These are phyloP conservation scores for Chernovozyma aurita DNA, from an alignment of 1,139 yeast genomes.

Conservation along the genomic window DNA sequence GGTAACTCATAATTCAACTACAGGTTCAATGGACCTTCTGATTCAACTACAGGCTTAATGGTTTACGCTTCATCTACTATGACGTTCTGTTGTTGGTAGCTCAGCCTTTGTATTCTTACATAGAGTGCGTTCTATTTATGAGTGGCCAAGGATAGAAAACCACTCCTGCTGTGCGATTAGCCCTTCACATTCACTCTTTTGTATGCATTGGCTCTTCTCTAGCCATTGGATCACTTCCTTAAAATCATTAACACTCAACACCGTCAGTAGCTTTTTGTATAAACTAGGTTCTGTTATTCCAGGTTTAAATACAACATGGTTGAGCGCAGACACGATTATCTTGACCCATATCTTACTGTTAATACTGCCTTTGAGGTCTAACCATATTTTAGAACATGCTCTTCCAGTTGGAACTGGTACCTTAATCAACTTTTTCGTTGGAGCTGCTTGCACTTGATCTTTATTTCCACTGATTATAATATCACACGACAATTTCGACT, in stretches of 20 bases:
- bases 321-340: slow-evolving; percentile 44
- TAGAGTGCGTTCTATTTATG: too few species aligned
- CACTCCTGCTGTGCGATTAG: slow-evolving; percentile 49
- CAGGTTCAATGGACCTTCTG: too few species aligned
- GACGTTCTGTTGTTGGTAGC: too few species aligned
- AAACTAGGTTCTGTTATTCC: slow-evolving; percentile 46
- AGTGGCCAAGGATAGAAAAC: slow-evolving; percentile 40
- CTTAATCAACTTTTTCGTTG: slow-evolving; percentile 3
- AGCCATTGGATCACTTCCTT: slow-evolving; percentile 57
- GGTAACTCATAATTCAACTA: too few species aligned
- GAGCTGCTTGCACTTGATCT: slow-evolving; percentile 3
- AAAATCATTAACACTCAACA: slow-evolving; percentile 49
- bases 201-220: slow-evolving; percentile 28
- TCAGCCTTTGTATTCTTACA: too few species aligned
- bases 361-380: slow-evolving; percentile 59
- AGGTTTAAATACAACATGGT: slow-evolving; percentile 59
- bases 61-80: too few species aligned
- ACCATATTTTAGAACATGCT: slow-evolving; percentile 72
- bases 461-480: slow-evolving; percentile 30
- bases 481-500: slow-evolving; percentile 60
- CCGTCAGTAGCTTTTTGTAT: slow-evolving; percentile 32
- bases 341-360: slow-evolving; percentile 58
- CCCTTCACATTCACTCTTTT: slow-evolving; percentile 29
- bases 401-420: slow-evolving; percentile 51
- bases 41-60: too few species aligned